Conservation (phyloP, 805 yeast species). For the Starmerella sirachaensis region DNA sequence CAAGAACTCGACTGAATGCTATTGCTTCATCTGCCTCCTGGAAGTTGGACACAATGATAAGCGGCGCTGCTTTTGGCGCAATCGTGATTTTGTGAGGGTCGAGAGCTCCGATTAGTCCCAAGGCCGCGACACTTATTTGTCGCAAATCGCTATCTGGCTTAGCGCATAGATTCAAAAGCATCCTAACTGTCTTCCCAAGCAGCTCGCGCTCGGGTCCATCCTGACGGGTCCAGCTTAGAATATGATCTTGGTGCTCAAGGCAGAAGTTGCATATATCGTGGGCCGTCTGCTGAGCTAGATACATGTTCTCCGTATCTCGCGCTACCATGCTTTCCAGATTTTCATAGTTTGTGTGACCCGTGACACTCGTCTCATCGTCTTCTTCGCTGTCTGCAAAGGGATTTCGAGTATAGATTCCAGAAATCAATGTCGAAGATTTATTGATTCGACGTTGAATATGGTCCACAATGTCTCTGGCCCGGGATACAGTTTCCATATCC, state of each 20-base stretch:
- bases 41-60: constrained; percentile 50
- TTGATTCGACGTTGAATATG: constrained; percentile 1
- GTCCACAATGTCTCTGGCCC: constrained; percentile 9
- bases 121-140: constrained; percentile 49
- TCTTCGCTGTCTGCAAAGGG: constrained; percentile 1
- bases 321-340: constrained; percentile 15
- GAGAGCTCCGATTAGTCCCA: constrained; percentile 66
- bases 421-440: not conserved
- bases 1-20: constrained; percentile 49
- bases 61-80: constrained; percentile 33
- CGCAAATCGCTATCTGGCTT: constrained; percentile 33
- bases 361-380: not conserved
- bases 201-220: constrained; percentile 13
- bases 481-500: constrained; percentile 33
- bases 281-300: constrained; percentile 20
- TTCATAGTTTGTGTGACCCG: constrained; percentile 6
- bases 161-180: constrained; percentile 26
- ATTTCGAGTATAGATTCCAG: constrained; percentile 11
- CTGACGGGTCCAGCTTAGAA: constrained; percentile 11
- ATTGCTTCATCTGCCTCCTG: constrained; percentile 49
- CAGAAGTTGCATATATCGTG: constrained; percentile 17
- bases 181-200: constrained; percentile 22
- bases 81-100: constrained; percentile 49
- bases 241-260: constrained; percentile 9
- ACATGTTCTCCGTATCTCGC: constrained; percentile 18